A percentile compares a stretch with the other conserved stretches of the same genome.
Conservation (phyloP, 164 flowering plant species). For the Tinospora cordifolia region DNA sequence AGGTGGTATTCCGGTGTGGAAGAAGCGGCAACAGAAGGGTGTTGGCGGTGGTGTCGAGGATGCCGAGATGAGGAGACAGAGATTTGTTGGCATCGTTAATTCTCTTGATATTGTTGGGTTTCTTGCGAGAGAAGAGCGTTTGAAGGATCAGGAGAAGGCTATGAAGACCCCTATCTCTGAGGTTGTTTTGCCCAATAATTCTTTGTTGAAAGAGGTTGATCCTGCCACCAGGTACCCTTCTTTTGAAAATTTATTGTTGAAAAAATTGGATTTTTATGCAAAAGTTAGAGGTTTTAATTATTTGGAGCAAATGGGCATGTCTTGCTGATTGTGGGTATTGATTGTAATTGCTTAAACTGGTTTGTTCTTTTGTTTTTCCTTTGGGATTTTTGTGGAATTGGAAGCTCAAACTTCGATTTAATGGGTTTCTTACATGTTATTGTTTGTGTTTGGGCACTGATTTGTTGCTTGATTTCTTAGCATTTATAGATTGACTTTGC, state of each 20-base stretch:
- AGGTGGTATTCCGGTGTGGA: slow-evolving; percentile 87
- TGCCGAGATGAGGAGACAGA: slow-evolving; percentile 62
- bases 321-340: neutral
- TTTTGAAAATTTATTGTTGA: slow-evolving; percentile 1
- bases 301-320: neutral
- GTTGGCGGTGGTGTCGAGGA: slow-evolving; percentile 37
- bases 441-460: neutral
- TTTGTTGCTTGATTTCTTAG: neutral
- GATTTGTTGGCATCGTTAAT: slow-evolving; percentile 84
- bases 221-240: slow-evolving; percentile 73
- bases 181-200: slow-evolving; percentile 55
- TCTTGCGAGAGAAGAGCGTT: slow-evolving; percentile 50
- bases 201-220: slow-evolving; percentile 72
- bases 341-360: neutral
- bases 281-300: neutral
- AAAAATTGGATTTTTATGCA: neutral
- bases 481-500: too few relatives aligned
- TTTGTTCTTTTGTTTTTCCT: neutral
- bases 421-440: neutral
- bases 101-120: slow-evolving; percentile 77
- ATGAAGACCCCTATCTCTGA: slow-evolving; percentile 82
- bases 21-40: slow-evolving; percentile 39
- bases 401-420: neutral
- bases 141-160: slow-evolving; percentile 73
- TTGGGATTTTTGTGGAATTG: neutral